phyloP scores from a whole-genome alignment of 2,329 filamentous ascomycete genomes.

The Fusarium albidum region DNA sequence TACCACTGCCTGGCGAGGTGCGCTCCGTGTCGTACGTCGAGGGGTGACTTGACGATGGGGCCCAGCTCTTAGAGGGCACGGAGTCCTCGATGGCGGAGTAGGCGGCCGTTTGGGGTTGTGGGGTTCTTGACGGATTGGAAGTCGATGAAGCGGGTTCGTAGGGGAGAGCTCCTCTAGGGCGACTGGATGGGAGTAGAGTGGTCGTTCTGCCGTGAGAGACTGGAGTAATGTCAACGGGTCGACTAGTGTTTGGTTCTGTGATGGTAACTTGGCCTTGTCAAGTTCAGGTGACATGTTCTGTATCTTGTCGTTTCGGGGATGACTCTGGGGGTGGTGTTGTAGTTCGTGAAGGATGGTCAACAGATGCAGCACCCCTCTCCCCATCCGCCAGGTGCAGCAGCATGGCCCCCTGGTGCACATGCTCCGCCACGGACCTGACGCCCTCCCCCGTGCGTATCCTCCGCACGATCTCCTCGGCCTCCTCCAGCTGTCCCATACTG shows the following conservation, averaged over 20 bases:
- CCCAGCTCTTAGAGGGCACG: conserved; percentile 41
- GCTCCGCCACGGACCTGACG: conserved; percentile 10
- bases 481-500: conserved; percentile 7
- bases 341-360: too few relatives aligned
- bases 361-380: too few relatives aligned
- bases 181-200: too few relatives aligned
- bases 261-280: too few relatives aligned
- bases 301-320: too few relatives aligned
- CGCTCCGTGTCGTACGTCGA: conserved; percentile 29
- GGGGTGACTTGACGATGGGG: conserved; percentile 34
- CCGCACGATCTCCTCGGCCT: conserved; percentile 22
- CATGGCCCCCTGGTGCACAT: neutral
- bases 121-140: conserved; percentile 43
- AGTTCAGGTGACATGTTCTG: too few relatives aligned
- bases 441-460: conserved; percentile 22
- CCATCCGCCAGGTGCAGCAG: neutral
- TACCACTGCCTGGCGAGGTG: neutral
- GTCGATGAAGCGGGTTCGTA: conserved; percentile 35
- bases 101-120: too few relatives aligned
- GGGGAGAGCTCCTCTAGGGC: conserved; percentile 43
- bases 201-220: too few relatives aligned
- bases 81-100: neutral
- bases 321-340: too few relatives aligned
- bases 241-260: too few relatives aligned
- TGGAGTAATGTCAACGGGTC: too few relatives aligned